Conservation (phyloP, 192 early-diverging fungal genomes). For the Backusella psychrophila region DNA sequence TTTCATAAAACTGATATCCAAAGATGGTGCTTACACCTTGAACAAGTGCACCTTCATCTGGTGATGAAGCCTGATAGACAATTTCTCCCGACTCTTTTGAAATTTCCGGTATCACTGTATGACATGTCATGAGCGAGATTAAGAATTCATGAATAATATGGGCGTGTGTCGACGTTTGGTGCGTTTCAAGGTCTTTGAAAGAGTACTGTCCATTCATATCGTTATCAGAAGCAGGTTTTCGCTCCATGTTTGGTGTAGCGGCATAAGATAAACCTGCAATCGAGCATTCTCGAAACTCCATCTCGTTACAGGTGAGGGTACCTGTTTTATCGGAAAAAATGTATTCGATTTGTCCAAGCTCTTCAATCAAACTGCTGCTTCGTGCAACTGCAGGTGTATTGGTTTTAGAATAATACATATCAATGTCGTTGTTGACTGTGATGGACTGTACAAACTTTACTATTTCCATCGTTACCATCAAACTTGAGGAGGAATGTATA, state of each 20-base stretch:
- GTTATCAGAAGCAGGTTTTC: slow-evolving; percentile 69
- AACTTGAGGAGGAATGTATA: slow-evolving; percentile 36
- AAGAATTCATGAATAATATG: slow-evolving; percentile 86
- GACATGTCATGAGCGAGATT: slow-evolving; percentile 85
- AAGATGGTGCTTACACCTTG: slow-evolving; percentile 51
- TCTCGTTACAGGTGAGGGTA: slow-evolving; percentile 35
- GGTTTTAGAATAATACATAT: slow-evolving; percentile 93
- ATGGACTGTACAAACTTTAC: slow-evolving; percentile 90
- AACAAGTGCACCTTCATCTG: slow-evolving; percentile 91
- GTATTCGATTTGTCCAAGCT: slow-evolving; percentile 92
- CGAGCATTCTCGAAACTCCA: slow-evolving; percentile 84
- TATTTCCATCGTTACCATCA: slow-evolving; percentile 98
- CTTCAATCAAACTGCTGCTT: slow-evolving; percentile 88
- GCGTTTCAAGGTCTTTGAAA: slow-evolving; percentile 55
- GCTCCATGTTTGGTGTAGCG: slow-evolving; percentile 82
- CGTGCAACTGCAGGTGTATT: slow-evolving; percentile 91
- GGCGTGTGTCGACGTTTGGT: slow-evolving; percentile 47
- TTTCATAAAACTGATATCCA: slow-evolving; percentile 65
- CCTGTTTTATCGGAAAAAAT: slow-evolving; percentile 44
- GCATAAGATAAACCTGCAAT: slow-evolving; percentile 91
- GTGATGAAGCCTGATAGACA: slow-evolving; percentile 89
- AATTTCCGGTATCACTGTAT: slow-evolving; percentile 90
- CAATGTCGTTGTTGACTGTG: slow-evolving; percentile 89
- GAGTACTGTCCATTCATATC: slow-evolving; percentile 59
- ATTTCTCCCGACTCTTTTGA: slow-evolving; percentile 64